Percentiles rank a stretch among this genome's conserved stretches.
Conservation (phyloP, 106 monocot species). For the Alisma plantagoaquatica region DNA sequence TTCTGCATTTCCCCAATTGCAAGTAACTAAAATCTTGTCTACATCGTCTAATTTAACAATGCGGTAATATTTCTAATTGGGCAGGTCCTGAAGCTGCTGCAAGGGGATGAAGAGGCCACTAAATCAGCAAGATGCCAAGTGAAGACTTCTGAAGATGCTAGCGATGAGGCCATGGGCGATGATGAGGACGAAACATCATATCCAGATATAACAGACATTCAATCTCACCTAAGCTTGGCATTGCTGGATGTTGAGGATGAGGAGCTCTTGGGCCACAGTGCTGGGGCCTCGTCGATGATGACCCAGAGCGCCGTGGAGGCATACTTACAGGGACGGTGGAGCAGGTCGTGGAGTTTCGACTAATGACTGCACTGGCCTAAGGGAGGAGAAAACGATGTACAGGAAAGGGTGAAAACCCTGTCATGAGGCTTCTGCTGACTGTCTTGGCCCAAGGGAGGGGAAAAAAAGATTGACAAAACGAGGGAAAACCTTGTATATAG, state of each 20-base stretch:
- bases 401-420: too few relatives aligned
- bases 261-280: slow-evolving; percentile 7
- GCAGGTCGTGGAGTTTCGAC: slow-evolving; percentile 16
- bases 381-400: too few relatives aligned
- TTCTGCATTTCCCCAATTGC: too few relatives aligned
- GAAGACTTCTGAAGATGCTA: slow-evolving; percentile 2
- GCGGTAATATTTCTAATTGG: neutral
- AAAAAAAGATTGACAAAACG: too few relatives aligned
- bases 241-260: slow-evolving; percentile 28
- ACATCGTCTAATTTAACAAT: neutral
- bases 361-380: too few relatives aligned
- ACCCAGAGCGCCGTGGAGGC: slow-evolving; percentile 23
- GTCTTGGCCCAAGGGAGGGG: too few relatives aligned
- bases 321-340: slow-evolving; percentile 18
- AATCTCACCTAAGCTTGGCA: slow-evolving; percentile 25
- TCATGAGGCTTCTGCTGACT: too few relatives aligned
- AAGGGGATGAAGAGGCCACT: slow-evolving; percentile 12
- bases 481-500: too few relatives aligned
- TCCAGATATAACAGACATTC: slow-evolving; percentile 3
- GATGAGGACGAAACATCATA: slow-evolving; percentile 21
- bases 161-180: too few relatives aligned
- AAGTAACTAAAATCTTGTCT: too few relatives aligned
- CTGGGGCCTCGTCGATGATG: slow-evolving; percentile 13
- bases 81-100: slow-evolving; percentile 21
- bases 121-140: slow-evolving; percentile 16